Evolutionary conservation across 1,284 basidiomycete species (phyloP), one percentile per base, ranked within the genome.

Genomic region (Tausonia pullulans): DNA sequence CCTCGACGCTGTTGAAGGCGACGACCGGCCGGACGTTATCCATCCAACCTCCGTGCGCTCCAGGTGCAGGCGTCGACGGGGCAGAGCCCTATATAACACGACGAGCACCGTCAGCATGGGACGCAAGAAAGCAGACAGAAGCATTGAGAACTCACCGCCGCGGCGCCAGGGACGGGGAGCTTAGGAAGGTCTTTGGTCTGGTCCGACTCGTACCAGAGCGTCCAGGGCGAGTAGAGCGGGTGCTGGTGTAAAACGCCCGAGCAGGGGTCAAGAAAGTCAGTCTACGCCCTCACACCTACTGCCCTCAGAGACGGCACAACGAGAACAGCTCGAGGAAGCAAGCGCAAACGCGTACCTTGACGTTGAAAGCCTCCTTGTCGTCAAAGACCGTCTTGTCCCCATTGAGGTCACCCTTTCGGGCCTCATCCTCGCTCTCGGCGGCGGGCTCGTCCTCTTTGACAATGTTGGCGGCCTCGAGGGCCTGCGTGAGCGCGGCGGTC

Each of bases 11-110:
- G 74, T 94, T 88, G 73, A 97, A 94, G 68, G 82, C 85, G 73
- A 96, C 91, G 64, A 97, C 90, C 67, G 88, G 87, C 73, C 93
- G 91, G 74, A 97, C 94, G 73, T 95, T 90, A 71, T 96, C 93
- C 87, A 96, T 94, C 94, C 94, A 97, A 49, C 88, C 88, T 71
- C 85, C 84, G 13, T 5, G 40, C 58, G 27, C 45, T 63, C 86
- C 86, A 67, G 71, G 68, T 64, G 66, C 49, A 5, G 41, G 53
- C 60, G 63, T 67, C 68, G 54, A 63, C 9, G 56, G 41, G 4
- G 50, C 13, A 55, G 13, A 14, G 5, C 8, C 48, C 48, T 49
- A 8, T 8, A 8, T 14, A 14, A 49, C 8, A 49, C 9, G 14
- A 49, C 9, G 14, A 49, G 48, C 14, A 8, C 48, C 48, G 9